phyloP scores from a whole-genome alignment of 257 asterid species.

The Scutellaria galericulata region DNA sequence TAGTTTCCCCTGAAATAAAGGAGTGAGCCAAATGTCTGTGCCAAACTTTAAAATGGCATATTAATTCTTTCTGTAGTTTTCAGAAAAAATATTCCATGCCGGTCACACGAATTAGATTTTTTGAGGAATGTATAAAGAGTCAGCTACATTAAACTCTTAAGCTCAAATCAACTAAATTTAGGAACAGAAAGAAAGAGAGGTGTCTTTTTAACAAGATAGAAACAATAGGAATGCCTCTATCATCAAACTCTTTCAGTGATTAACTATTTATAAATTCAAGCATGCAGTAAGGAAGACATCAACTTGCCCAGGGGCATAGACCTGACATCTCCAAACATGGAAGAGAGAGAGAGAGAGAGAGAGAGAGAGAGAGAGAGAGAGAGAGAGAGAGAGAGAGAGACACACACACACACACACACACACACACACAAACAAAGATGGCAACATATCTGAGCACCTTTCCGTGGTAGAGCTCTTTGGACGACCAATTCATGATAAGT shows the following conservation, averaged over 20 bases:
- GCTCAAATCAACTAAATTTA: conserved; percentile 15
- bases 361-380: too few relatives aligned
- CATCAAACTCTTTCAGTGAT: conserved; percentile 14
- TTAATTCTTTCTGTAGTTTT: background rate
- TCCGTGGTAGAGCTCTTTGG: conserved; percentile 80
- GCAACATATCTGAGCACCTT: conserved; percentile 58
- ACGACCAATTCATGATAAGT: conserved; percentile 95
- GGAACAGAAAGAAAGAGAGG: conserved; percentile 12
- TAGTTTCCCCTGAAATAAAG: background rate
- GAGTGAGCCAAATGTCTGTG: background rate
- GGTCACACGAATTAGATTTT: too few relatives aligned
- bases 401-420: background rate
- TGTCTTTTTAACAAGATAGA: background rate
- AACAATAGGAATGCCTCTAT: background rate
- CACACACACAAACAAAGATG: conserved; percentile 1
- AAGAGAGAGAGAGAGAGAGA: background rate
- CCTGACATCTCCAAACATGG: background rate
- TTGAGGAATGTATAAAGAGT: too few relatives aligned
- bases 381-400: too few relatives aligned
- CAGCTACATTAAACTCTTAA: background rate
- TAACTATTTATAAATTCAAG: background rate
- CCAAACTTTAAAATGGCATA: background rate
- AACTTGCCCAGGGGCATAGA: conserved; percentile 1
- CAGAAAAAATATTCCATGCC: background rate
- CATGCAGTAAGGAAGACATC: background rate